Evolutionary conservation across 495 filamentous ascomycete species (phyloP).

Genomic region (Xylaria grammica): DNA sequence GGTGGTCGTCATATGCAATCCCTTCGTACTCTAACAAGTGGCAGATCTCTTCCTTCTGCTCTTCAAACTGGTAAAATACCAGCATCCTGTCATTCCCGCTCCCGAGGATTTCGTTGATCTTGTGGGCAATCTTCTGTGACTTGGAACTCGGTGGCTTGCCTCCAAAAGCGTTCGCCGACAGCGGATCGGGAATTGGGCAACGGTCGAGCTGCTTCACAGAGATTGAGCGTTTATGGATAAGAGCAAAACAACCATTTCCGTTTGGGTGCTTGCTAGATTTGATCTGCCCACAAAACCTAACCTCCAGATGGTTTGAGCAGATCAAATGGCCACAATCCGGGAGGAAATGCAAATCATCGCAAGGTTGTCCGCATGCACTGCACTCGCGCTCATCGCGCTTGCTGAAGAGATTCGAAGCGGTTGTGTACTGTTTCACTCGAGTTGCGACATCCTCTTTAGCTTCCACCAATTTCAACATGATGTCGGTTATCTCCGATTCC

Average conservation of each 20-base stretch:
- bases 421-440: conserved; percentile 15
- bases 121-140: conserved; percentile 29
- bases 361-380: conserved; percentile 32
- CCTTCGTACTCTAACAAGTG: conserved; percentile 28
- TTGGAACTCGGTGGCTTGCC: conserved; percentile 28
- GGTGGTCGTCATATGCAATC: conserved; percentile 20
- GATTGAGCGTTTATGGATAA: conserved; percentile 19
- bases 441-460: conserved; percentile 7
- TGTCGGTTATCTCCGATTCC: conserved; percentile 18
- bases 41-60: conserved; percentile 28
- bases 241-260: conserved; percentile 22
- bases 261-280: neutral
- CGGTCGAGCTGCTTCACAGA: conserved; percentile 20
- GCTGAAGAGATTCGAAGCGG: conserved; percentile 10
- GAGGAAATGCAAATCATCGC: conserved; percentile 41
- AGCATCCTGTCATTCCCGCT: conserved; percentile 30
- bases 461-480: conserved; percentile 13
- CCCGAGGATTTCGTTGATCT: conserved; percentile 26
- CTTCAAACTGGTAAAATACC: conserved; percentile 42
- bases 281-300: conserved; percentile 20
- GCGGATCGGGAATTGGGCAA: neutral
- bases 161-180: conserved; percentile 8
- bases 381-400: conserved; percentile 25
- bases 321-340: conserved; percentile 57
- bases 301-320: conserved; percentile 45